Evolutionary conservation across 148 eudicot species (phyloP).

Genomic region (Rhododendron kiyosumense): DNA sequence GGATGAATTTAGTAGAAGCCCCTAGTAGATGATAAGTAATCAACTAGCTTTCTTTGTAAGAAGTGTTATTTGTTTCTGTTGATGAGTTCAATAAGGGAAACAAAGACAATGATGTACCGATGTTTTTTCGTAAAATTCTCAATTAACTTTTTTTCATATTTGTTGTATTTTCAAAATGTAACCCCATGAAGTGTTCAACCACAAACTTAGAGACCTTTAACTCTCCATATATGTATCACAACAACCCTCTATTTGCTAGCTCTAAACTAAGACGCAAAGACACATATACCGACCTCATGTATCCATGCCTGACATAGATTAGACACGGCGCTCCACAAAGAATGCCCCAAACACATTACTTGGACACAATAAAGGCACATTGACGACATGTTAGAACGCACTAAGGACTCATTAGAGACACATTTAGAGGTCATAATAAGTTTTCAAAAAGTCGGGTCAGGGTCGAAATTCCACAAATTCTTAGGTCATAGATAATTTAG

Average conservation of each 20-base stretch:
- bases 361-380: neutral
- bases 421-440: neutral
- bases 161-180: neutral
- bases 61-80: neutral
- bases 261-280: neutral
- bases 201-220: neutral
- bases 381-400: neutral
- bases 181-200: neutral
- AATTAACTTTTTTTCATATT: neutral
- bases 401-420: neutral
- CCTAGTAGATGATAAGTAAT: neutral
- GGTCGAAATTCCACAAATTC: neutral
- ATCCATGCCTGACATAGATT: neutral
- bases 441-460: neutral
- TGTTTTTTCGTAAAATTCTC: neutral
- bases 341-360: too few relatives aligned
- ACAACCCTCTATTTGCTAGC: neutral
- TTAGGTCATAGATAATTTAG: neutral
- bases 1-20: neutral
- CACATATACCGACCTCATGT: neutral
- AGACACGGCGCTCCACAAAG: neutral
- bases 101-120: too few relatives aligned
- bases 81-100: too few relatives aligned
- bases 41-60: neutral
- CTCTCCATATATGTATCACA: neutral